These are phyloP conservation scores for Amorphotheca resinae DNA, from an alignment of 495 filamentous ascomycete species.

Conservation along the genomic window DNA sequence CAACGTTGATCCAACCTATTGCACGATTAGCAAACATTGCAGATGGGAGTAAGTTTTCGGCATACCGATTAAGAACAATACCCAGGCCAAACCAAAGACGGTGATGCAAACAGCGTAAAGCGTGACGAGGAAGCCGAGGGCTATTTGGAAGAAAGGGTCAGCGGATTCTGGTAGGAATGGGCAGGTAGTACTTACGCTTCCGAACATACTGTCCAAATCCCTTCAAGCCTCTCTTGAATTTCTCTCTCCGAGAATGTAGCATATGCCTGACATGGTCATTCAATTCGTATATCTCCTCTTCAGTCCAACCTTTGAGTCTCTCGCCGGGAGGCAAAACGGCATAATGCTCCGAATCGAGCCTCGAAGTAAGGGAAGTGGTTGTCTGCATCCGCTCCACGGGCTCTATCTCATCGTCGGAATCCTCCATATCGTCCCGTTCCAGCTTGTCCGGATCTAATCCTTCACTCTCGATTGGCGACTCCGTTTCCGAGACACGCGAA, in stretches of 20 bases:
- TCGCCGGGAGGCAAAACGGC: slow-evolving; percentile 53
- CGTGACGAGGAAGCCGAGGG: slow-evolving; percentile 64
- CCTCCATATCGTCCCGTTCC: not conserved
- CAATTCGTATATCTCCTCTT: slow-evolving; percentile 54
- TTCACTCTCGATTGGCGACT: slow-evolving; percentile 1
- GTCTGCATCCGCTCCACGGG: slow-evolving; percentile 14
- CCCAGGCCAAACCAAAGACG: slow-evolving; percentile 70
- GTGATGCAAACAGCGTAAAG: slow-evolving; percentile 73
- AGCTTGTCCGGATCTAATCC: slow-evolving; percentile 9
- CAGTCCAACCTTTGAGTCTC: slow-evolving; percentile 53
- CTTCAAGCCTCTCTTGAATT: slow-evolving; percentile 61
- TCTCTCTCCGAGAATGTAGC: slow-evolving; percentile 63
- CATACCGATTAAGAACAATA: slow-evolving; percentile 61
- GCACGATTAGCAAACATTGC: not conserved
- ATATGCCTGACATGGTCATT: slow-evolving; percentile 76
- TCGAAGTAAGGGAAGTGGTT: slow-evolving; percentile 31
- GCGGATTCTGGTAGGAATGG: no score
- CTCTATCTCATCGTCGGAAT: not conserved
- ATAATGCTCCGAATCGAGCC: slow-evolving; percentile 33
- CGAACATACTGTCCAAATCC: slow-evolving; percentile 62
- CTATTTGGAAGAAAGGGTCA: no score
- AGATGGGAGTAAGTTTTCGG: slow-evolving; percentile 9
- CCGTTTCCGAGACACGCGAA: slow-evolving; percentile 31
- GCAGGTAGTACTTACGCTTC: slow-evolving; percentile 30
- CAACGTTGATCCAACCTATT: slow-evolving; percentile 66